phyloP scores from a whole-genome alignment of 805 yeast species.

The Starmerella vaccinii region DNA sequence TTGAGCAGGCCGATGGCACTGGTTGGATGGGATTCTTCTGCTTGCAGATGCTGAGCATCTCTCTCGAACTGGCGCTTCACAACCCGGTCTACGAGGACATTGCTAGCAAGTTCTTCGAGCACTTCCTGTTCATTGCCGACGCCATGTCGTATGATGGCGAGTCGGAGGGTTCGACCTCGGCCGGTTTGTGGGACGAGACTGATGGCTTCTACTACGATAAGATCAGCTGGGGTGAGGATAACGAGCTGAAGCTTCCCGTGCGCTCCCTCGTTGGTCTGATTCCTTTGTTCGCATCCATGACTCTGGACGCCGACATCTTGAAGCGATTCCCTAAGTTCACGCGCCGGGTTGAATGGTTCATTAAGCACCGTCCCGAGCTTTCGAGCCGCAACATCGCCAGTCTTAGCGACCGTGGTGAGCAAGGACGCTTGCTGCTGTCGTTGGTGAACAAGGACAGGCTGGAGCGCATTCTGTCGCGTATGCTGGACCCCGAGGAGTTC shows the following conservation, averaged over 20 bases:
- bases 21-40: constrained; percentile 97
- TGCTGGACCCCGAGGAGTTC: constrained; percentile 82
- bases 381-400: constrained; percentile 79
- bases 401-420: constrained; percentile 64
- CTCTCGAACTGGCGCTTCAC: constrained; percentile 77
- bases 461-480: constrained; percentile 58
- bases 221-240: constrained; percentile 66
- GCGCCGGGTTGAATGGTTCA: constrained; percentile 74
- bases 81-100: constrained; percentile 83
- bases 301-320: constrained; percentile 74
- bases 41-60: constrained; percentile 83
- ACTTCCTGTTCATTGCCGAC: constrained; percentile 80
- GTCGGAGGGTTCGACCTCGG: constrained; percentile 9
- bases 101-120: constrained; percentile 91
- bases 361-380: constrained; percentile 54
- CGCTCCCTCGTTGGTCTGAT: constrained; percentile 84
- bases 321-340: constrained; percentile 72
- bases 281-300: constrained; percentile 80
- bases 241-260: constrained; percentile 61
- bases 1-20: constrained; percentile 91
- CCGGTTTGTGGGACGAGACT: constrained; percentile 76
- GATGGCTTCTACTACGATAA: constrained; percentile 88
- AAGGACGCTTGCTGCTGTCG: constrained; percentile 69
- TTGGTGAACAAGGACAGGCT: constrained; percentile 74
- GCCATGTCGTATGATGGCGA: constrained; percentile 70